Conservation (phyloP, 495 filamentous ascomycete genomes). For the Endocarpon pusillum region DNA sequence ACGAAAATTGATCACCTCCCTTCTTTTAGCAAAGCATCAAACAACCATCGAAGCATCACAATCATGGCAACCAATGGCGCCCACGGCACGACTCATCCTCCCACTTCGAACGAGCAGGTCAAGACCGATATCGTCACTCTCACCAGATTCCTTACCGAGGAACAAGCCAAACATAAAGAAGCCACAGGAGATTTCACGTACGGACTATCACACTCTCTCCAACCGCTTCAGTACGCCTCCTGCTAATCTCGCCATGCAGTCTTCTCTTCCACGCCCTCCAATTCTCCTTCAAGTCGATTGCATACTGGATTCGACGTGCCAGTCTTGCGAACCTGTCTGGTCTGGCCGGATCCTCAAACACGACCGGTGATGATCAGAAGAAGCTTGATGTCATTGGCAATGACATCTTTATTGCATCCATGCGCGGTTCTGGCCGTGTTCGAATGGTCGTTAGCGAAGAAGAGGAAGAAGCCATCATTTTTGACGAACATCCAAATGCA, state of each 20-base stretch:
- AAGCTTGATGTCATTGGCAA: conserved; percentile 98
- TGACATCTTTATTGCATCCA: conserved; percentile 87
- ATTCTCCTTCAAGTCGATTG: conserved; percentile 98
- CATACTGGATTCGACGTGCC: conserved; percentile 95
- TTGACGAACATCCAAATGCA: conserved; percentile 60
- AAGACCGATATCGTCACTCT: conserved; percentile 94
- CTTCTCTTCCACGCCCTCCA: conserved; percentile 94
- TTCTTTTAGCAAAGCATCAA: no score
- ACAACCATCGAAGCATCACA: no score
- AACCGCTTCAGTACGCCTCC: background rate
- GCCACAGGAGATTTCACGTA: conserved; percentile 98
- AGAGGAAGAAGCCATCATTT: conserved; percentile 80
- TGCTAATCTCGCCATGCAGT: conserved; percentile 25
- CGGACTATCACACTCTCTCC: conserved; percentile 12
- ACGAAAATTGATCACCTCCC: no score
- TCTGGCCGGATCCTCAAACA: conserved; percentile 86
- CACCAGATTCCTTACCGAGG: conserved; percentile 87
- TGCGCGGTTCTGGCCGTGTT: conserved; percentile 80
- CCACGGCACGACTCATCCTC: no score
- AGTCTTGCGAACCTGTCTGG: conserved; percentile 94
- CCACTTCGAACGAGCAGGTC: conserved; percentile 69
- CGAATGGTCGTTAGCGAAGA: conserved; percentile 89
- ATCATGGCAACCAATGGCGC: no score
- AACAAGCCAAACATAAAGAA: conserved; percentile 81
- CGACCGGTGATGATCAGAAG: conserved; percentile 95